Percentiles rank a stretch among this genome's conserved stretches.
Evolutionary conservation across 371 early-diverging fungal genomes (phyloP).

Genomic region (Haplosporangium sp.): DNA sequence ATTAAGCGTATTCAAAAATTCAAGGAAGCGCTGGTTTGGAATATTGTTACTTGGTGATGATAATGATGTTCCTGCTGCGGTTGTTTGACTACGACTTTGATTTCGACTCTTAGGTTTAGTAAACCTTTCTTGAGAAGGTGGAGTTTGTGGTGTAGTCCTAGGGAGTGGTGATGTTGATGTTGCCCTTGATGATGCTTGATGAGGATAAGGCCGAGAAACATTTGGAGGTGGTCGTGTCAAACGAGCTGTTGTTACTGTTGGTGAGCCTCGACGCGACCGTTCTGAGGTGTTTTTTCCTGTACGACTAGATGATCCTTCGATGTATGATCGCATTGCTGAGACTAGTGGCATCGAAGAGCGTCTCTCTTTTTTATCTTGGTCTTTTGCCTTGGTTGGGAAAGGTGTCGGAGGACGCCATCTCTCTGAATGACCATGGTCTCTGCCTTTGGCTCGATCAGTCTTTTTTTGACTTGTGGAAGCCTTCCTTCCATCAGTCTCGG

Average conservation of each 20-base stretch:
- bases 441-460: too few relatives aligned
- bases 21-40: not conserved
- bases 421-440: not conserved
- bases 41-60: not conserved
- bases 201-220: not conserved
- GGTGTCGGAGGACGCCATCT: conserved; percentile 10
- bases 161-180: not conserved
- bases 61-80: too few relatives aligned
- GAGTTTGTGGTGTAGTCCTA: not conserved
- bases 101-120: too few relatives aligned
- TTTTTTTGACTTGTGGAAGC: not conserved
- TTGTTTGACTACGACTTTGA: too few relatives aligned
- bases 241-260: not conserved
- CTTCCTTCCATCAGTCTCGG: not conserved
- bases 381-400: not conserved
- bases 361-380: not conserved
- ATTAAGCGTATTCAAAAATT: not conserved
- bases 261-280: not conserved
- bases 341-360: not conserved
- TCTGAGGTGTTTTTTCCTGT: not conserved
- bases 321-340: too few relatives aligned
- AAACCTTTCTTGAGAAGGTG: too few relatives aligned
- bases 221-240: not conserved
- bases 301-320: not conserved
- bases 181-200: not conserved